phyloP scores from a whole-genome alignment of 768 basidiomycete species.

The Dioszegia crocea region DNA sequence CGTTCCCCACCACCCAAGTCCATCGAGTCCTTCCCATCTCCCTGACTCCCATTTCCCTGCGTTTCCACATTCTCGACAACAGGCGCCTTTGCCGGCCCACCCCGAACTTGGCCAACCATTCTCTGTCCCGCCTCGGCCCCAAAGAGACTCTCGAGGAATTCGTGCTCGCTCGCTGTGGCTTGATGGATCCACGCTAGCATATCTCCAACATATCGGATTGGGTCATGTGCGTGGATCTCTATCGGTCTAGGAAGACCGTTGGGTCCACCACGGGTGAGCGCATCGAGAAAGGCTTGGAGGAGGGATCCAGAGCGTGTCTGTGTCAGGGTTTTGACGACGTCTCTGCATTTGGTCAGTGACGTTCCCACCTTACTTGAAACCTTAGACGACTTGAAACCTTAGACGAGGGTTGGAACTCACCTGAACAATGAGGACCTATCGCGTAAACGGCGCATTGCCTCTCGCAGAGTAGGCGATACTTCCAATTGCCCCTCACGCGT shows the following conservation, averaged over 20 bases:
- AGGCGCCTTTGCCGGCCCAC: constrained; percentile 53
- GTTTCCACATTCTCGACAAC: neutral
- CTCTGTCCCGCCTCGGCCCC: constrained; percentile 60
- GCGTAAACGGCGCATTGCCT: constrained; percentile 69
- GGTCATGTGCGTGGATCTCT: constrained; percentile 96
- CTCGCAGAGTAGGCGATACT: constrained; percentile 67
- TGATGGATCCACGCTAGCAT: constrained; percentile 99
- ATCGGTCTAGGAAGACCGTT: constrained; percentile 85
- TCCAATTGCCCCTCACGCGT: constrained; percentile 62
- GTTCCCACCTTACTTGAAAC: too few species aligned
- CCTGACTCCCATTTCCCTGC: neutral
- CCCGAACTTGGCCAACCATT: constrained; percentile 61
- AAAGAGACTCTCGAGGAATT: constrained; percentile 86
- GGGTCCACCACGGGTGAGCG: constrained; percentile 81
- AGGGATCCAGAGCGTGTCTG: constrained; percentile 77
- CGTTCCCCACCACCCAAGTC: constrained; percentile 12
- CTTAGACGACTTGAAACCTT: neutral
- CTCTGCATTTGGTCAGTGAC: constrained; percentile 54
- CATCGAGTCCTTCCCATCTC: constrained; percentile 8
- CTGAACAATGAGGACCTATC: constrained; percentile 71
- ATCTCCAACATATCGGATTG: constrained; percentile 91
- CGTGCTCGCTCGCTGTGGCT: constrained; percentile 86
- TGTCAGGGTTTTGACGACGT: constrained; percentile 70
- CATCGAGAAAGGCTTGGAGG: constrained; percentile 74
- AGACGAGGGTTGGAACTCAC: constrained; percentile 52